phyloP scores from a whole-genome alignment of 306 rosid genomes.

The Cucurbita argyrosperma region DNA sequence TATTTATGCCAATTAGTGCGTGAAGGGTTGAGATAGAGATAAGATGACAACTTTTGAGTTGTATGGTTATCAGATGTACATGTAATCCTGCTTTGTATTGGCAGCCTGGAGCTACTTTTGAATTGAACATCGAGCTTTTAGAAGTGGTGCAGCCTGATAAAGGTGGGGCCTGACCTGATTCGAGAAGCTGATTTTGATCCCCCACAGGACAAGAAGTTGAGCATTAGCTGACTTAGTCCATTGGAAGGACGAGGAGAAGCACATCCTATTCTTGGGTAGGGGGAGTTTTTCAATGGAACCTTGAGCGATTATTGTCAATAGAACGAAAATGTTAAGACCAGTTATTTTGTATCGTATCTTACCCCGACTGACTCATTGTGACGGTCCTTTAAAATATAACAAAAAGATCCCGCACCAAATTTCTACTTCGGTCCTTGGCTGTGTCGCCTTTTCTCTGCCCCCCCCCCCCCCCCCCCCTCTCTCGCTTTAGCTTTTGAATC shows the following conservation, averaged over 20 bases:
- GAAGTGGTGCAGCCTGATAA: conserved; percentile 32
- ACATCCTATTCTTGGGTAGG: not conserved
- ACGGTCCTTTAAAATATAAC: not conserved
- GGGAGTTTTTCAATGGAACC: not conserved
- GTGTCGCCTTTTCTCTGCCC: not conserved
- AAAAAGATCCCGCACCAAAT: conserved; percentile 6
- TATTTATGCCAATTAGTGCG: conserved; percentile 3
- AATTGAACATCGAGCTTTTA: conserved; percentile 74
- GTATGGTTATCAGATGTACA: conserved; percentile 1
- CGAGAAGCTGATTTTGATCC: not conserved
- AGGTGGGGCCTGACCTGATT: conserved; percentile 16
- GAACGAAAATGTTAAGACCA: not conserved
- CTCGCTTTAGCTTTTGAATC: not conserved
- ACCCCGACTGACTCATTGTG: not conserved
- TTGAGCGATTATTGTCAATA: not conserved
- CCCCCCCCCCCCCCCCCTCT: not conserved
- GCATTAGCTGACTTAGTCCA: not conserved
- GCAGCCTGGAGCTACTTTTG: conserved; percentile 94
- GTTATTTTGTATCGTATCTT: not conserved
- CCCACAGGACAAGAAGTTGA: conserved; percentile 2
- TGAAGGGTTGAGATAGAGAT: conserved; percentile 1
- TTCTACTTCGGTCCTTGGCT: not conserved
- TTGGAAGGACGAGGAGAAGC: not conserved
- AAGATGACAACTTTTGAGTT: not conserved
- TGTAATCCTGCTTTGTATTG: conserved; percentile 18